Evolutionary conservation across 208 protist genomes (phyloP).

Genomic region (Leishmania tropica): DNA sequence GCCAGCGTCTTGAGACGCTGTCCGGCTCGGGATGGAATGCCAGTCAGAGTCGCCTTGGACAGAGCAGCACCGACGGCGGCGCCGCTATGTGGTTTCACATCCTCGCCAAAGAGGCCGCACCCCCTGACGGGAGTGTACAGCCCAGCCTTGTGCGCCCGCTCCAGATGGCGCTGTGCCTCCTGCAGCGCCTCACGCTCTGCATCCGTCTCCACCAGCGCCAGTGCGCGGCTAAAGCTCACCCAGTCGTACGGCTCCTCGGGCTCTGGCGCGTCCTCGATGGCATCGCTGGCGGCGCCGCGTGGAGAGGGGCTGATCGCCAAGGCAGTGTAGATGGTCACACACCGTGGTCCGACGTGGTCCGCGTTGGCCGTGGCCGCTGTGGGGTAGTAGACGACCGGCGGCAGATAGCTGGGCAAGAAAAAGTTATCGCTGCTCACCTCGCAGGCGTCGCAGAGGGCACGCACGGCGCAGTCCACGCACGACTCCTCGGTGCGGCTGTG

Average conservation of each 20-base stretch:
- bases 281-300: slow-evolving; percentile 54
- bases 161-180: slow-evolving; percentile 43
- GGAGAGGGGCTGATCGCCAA: slow-evolving; percentile 67
- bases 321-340: slow-evolving; percentile 64
- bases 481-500: slow-evolving; percentile 44
- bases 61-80: background rate
- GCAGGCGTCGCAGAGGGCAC: slow-evolving; percentile 72
- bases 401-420: slow-evolving; percentile 66
- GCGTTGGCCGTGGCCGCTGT: background rate
- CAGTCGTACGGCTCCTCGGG: slow-evolving; percentile 82
- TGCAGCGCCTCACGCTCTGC: slow-evolving; percentile 54
- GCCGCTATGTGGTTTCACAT: slow-evolving; percentile 23
- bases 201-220: slow-evolving; percentile 40
- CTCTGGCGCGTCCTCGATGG: slow-evolving; percentile 54
- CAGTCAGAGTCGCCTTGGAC: too few species aligned
- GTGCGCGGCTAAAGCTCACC: slow-evolving; percentile 57
- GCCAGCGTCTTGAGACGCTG: slow-evolving; percentile 7
- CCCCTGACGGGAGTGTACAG: slow-evolving; percentile 60
- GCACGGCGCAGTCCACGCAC: slow-evolving; percentile 65
- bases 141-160: slow-evolving; percentile 47
- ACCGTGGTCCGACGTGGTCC: slow-evolving; percentile 9
- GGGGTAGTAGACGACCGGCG: slow-evolving; percentile 68
- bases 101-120: slow-evolving; percentile 76
- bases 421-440: slow-evolving; percentile 89
- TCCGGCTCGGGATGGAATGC: background rate